Conservation (phyloP, 2,329 filamentous ascomycete genomes). For the Eutypella sp. region DNA sequence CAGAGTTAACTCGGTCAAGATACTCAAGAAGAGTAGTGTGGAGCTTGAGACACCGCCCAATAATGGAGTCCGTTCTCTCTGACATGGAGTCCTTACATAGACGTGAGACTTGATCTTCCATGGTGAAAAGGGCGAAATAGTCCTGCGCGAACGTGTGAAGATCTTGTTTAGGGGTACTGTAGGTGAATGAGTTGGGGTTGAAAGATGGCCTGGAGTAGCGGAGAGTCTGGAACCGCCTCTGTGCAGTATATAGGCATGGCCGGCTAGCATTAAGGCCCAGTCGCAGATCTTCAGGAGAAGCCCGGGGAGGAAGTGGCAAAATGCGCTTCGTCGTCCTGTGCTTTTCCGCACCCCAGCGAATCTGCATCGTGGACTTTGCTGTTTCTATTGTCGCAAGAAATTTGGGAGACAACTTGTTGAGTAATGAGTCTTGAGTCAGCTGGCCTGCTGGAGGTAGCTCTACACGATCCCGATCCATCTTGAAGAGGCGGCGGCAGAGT, state of each 20-base stretch:
- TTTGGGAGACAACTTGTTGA: constrained; percentile 19
- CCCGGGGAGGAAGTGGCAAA: constrained; percentile 33
- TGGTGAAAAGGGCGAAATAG: constrained; percentile 9
- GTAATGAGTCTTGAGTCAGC: constrained; percentile 23
- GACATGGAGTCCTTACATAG: neutral
- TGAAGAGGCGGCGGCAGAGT: constrained; percentile 52
- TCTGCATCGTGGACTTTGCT: constrained; percentile 23
- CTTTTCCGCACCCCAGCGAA: constrained; percentile 36
- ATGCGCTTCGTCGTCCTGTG: constrained; percentile 31
- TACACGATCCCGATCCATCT: constrained; percentile 42
- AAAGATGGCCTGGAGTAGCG: neutral
- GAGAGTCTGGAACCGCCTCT: constrained; percentile 3
- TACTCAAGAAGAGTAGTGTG: constrained; percentile 31
- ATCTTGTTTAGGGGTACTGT: constrained; percentile 6
- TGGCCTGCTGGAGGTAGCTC: constrained; percentile 6
- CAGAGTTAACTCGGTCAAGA: constrained; percentile 23
- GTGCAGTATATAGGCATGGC: constrained; percentile 21
- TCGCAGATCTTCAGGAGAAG: constrained; percentile 21
- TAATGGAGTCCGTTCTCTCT: neutral
- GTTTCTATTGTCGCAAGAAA: constrained; percentile 24
- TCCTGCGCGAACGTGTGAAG: constrained; percentile 7
- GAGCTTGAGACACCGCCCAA: constrained; percentile 15
- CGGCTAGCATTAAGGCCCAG: constrained; percentile 36
- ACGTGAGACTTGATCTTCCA: constrained; percentile 7
- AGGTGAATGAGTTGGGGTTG: neutral